Conservation (phyloP, 176 grass and related monocot species). For the Juncus effusus region DNA sequence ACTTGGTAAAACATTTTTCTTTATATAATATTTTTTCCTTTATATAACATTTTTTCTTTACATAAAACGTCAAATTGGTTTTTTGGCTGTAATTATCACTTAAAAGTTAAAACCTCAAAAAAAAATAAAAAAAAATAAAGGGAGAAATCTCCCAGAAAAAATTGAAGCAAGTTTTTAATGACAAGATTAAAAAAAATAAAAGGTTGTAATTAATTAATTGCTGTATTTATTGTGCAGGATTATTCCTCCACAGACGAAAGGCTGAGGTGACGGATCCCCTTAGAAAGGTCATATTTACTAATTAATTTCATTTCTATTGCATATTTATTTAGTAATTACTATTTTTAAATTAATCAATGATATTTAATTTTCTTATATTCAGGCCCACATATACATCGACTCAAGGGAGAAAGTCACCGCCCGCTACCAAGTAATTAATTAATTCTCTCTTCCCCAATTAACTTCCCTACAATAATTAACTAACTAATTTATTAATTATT, state of each 20-base stretch:
- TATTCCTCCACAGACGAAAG: slow-evolving; percentile 94
- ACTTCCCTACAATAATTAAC: not conserved
- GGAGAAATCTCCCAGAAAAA: not conserved
- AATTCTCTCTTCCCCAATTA: not conserved
- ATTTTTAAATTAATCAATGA: slow-evolving; percentile 10
- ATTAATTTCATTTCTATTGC: slow-evolving; percentile 15
- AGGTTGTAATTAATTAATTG: not conserved
- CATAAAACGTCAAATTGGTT: too few relatives aligned
- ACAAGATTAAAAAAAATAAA: not conserved
- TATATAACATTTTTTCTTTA: not conserved
- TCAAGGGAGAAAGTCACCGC: slow-evolving; percentile 92
- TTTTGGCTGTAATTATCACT: slow-evolving; percentile 5
- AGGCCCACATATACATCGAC: slow-evolving; percentile 78
- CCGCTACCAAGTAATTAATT: slow-evolving; percentile 71
- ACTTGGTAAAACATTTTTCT: slow-evolving; percentile 54
- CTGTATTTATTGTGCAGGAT: slow-evolving; percentile 41
- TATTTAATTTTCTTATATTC: slow-evolving; percentile 21
- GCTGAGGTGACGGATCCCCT: slow-evolving; percentile 67
- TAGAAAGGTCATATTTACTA: slow-evolving; percentile 52
- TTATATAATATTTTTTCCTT: not conserved
- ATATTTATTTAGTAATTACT: not conserved
- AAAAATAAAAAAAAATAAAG: too few relatives aligned
- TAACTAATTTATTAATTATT: not conserved
- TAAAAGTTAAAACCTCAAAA: not conserved
- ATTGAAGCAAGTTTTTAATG: not conserved